Evolutionary conservation across 805 yeast species (phyloP).

Genomic region (Sporopachydermia lactativora): DNA sequence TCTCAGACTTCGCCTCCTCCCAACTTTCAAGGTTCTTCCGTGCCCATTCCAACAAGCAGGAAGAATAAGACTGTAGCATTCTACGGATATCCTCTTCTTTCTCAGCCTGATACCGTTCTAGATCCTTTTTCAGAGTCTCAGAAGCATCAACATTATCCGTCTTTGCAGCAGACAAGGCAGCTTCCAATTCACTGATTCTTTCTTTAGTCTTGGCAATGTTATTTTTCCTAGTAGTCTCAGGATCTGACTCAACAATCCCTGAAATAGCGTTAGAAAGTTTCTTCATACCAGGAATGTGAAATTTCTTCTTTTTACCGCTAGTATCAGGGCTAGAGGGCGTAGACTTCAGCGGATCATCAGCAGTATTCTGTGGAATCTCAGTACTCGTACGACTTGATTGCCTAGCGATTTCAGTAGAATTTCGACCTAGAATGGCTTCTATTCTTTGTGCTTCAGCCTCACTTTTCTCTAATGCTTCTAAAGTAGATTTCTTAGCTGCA

Average conservation of each 20-base stretch:
- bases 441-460: constrained; percentile 32
- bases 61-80: constrained; percentile 38
- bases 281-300: constrained; percentile 39
- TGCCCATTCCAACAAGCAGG: constrained; percentile 51
- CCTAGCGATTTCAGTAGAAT: constrained; percentile 17
- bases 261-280: constrained; percentile 37
- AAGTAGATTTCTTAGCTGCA: constrained; percentile 18
- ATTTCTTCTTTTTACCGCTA: constrained; percentile 18
- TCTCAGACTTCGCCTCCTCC: constrained; percentile 39
- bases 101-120: constrained; percentile 30
- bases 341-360: constrained; percentile 5
- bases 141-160: constrained; percentile 36
- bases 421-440: constrained; percentile 17
- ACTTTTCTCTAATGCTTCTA: constrained; percentile 25
- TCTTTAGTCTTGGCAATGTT: constrained; percentile 28
- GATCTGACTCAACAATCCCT: constrained; percentile 54
- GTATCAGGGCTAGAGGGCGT: constrained; percentile 8
- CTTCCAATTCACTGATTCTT: constrained; percentile 32
- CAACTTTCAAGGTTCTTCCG: constrained; percentile 50
- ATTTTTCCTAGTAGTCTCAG: constrained; percentile 46
- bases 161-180: constrained; percentile 37
- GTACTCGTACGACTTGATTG: constrained; percentile 12
- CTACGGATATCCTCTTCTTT: constrained; percentile 37
- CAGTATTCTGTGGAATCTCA: constrained; percentile 11
- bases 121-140: constrained; percentile 26